Base-by-base conservation (phyloP, 768 basidiomycete species). In the Exsudoporus frostii region DNA sequence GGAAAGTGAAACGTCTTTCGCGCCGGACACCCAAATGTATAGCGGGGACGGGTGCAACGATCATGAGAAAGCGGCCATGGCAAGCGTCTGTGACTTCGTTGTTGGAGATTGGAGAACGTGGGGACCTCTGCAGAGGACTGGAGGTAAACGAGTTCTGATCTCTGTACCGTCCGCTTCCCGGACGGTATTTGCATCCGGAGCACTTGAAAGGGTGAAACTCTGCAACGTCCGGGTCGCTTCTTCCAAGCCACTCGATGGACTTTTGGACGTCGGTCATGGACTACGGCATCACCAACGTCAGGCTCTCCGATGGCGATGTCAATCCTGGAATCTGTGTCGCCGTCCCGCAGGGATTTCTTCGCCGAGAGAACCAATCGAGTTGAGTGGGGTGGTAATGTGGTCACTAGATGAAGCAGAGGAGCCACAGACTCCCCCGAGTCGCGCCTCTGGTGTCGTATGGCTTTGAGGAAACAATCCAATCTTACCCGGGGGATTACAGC, bases 231-330 rank as follows among this genome's bases (percentile, higher is more conserved):
- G 74, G 73, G 61, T 80, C 79, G 30, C 73, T 73, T 41, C 77
- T 74, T 9, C 86, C 88, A 24, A 93, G 84, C 61, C 92, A 89
- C 55, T 94, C 90, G 61, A 95, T 93, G 19, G 92, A 92, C 58
- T 90, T 75, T 68, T 96, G 90, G 7, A 96, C 90, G 51, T 95
- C 92, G 4, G 88, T 92, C 78, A 95, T 79, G 2, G 92, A 88
- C 81, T 55, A 81, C 82, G 17, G 73, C 79, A 40, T 79, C 61
- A 27, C 30, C 54, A 40, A 38, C 44, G 48, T 51, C 64, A 36
- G 54, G 65, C 39, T 50, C 67, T 43, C 56, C 69, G 30, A 54
- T 56, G 32, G 59, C 57, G 14, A 74, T 65, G 14, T 59, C 64
- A 48, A 65, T 63, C 40, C 58, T 64, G 20, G 67, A 55, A 11